Base-by-base conservation (phyloP, 1,139 yeast species). In the Pichia sp. region DNA sequence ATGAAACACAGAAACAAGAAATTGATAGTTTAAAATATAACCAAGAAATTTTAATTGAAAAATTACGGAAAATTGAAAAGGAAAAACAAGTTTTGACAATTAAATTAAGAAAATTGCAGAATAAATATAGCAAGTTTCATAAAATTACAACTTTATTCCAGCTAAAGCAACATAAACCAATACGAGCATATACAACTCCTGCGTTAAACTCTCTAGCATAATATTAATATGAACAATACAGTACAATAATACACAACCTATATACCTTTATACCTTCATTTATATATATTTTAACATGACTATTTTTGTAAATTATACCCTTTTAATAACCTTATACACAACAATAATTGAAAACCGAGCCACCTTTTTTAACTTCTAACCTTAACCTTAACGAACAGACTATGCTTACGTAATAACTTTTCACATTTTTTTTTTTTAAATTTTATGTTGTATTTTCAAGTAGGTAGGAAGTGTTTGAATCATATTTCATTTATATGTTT, bases 161-260 rank as follows among this genome's bases (percentile, higher is more conserved):
- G 40, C 31, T 50, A 8, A 50, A 42, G 22, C 43, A 50, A 33
- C 22, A 23, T 3, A 49, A 49, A 6, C 41, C 39, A 10, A 45
- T 30, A 4, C 41, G 39, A 20, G 44, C 41, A 20, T 47, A 42
- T 28, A 31, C 43, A 4, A 42, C 46, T 2, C 44, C 47, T 7
- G 47, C 47, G 6, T 39, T 45, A 6, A 37, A 31, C 7, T 42
- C 48, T 9, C 34, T 49, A 6, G 37, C 41, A n/a, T 40, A 29
- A 39, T 8, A 11, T 26, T 7, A 10, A 6, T 35, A 28, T 29
- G 31, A 22, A 29, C 28, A 9, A 6, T n/a, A 23, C 16, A n/a
- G n/a, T 22, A 32, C 23, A 22, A 6, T 20, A 22, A 32, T 32
- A 32, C 35, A 24, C 35, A 5, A 31, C 11, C 4, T 11, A 32